Evolutionary conservation across 345 rosid genomes (phyloP).

Genomic region (Pseudoturritis turrita): DNA sequence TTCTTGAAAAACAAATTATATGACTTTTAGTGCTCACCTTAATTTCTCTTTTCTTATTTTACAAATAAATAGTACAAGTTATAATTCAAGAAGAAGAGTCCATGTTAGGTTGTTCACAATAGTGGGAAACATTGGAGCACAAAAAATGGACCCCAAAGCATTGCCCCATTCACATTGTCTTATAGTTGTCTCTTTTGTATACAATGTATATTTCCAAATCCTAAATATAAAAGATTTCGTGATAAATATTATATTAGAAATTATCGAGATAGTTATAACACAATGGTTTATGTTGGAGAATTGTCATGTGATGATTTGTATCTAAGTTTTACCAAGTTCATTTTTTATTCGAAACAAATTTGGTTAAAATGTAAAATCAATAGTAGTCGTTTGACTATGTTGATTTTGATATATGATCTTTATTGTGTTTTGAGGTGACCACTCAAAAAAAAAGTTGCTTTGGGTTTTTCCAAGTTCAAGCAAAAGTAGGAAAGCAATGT

Average conservation of each 20-base stretch:
- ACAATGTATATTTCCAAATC: slow-evolving; percentile 15
- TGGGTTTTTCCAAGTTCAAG: slow-evolving; percentile 12
- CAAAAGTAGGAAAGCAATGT: slow-evolving; percentile 29
- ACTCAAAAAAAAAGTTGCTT: slow-evolving; percentile 12
- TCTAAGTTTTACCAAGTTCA: slow-evolving; percentile 2
- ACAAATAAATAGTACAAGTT: slow-evolving; percentile 26
- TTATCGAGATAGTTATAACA: neutral
- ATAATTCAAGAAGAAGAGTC: slow-evolving; percentile 17
- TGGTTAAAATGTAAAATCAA: slow-evolving; percentile 13
- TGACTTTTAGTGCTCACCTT: slow-evolving; percentile 24
- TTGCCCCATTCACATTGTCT: slow-evolving; percentile 31
- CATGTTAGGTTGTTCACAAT: slow-evolving; percentile 35
- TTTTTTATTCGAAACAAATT: neutral
- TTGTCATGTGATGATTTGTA: neutral
- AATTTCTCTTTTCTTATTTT: slow-evolving; percentile 13
- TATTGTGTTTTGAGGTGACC: slow-evolving; percentile 24
- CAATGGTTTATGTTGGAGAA: neutral
- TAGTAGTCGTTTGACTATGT: neutral
- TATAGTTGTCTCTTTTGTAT: slow-evolving; percentile 31
- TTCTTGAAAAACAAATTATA: slow-evolving; percentile 13
- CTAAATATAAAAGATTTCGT: neutral
- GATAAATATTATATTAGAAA: neutral
- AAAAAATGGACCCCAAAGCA: slow-evolving; percentile 33
- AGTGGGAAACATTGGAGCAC: slow-evolving; percentile 42
- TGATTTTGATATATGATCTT: slow-evolving; percentile 22